phyloP scores from a whole-genome alignment of 2,329 filamentous ascomycete genomes.

The Neocucurbitaria cava region DNA sequence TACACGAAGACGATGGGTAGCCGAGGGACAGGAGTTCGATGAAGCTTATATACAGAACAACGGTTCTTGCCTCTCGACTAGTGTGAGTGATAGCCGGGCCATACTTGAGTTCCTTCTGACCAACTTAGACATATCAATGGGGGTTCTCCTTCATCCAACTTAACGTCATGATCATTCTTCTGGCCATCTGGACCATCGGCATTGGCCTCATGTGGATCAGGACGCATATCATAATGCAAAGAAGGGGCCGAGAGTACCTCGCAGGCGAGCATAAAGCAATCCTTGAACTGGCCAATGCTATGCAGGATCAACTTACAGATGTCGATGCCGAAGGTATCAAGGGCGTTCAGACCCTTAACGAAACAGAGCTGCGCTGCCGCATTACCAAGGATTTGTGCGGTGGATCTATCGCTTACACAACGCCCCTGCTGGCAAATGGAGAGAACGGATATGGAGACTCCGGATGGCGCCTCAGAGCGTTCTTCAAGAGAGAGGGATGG shows the following conservation, averaged over 20 bases:
- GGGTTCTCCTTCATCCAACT: slow-evolving; percentile 22
- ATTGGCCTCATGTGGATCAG: slow-evolving; percentile 12
- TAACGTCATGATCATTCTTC: slow-evolving; percentile 12
- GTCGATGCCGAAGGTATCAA: neutral
- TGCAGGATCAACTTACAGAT: neutral
- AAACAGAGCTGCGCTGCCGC: neutral
- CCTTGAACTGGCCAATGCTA: slow-evolving; percentile 15
- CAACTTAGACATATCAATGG: slow-evolving; percentile 15
- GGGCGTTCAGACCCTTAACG: neutral
- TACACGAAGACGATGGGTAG: neutral
- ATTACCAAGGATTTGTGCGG: slow-evolving; percentile 7
- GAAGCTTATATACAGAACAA: neutral
- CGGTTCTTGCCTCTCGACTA: neutral
- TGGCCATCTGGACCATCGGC: slow-evolving; percentile 13
- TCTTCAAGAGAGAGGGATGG: neutral
- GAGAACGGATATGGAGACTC: neutral
- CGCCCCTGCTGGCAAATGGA: neutral
- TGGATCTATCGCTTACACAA: slow-evolving; percentile 22
- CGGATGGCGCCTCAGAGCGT: neutral
- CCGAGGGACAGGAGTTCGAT: neutral
- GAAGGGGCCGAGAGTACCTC: neutral
- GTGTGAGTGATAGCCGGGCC: neutral
- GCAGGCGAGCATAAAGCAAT: slow-evolving; percentile 15
- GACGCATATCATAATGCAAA: slow-evolving; percentile 3
- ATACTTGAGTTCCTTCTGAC: neutral